A percentile compares a stretch with the other conserved stretches of the same genome.
Evolutionary conservation across 441 rosid species (phyloP).

Genomic region (Erodium texanum): DNA sequence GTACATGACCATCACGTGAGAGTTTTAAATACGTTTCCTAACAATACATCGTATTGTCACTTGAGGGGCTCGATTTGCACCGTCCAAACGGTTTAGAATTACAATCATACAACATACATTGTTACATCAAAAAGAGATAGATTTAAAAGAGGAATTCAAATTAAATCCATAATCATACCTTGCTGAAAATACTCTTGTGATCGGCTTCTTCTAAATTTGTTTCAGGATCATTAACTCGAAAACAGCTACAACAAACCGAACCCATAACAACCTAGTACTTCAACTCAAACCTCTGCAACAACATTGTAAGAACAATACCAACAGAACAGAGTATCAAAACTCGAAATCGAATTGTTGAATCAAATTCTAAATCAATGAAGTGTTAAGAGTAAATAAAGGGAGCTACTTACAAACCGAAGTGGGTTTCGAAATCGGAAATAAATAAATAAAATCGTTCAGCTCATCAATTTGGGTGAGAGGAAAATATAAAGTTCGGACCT

Average conservation of each 20-base stretch:
- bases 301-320: no score
- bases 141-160: neutral
- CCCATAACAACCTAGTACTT: neutral
- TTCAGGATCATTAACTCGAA: neutral
- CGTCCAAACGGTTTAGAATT: no score
- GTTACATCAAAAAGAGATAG: neutral
- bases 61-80: no score
- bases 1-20: no score
- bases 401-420: neutral
- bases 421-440: neutral
- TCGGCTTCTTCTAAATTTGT: neutral
- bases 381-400: no score
- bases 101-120: no score
- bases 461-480: neutral
- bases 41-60: no score
- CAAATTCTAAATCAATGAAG: no score
- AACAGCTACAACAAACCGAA: slow-evolving; percentile 1
- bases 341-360: no score
- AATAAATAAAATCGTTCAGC: no score
- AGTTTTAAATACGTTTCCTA: no score
- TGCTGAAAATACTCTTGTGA: neutral
- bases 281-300: neutral
- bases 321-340: no score
- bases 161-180: neutral
- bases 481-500: neutral